Percentiles rank a stretch among this genome's conserved stretches.
Conservation (phyloP, 2,329 filamentous ascomycete species). For the Sporothrix inflata region DNA sequence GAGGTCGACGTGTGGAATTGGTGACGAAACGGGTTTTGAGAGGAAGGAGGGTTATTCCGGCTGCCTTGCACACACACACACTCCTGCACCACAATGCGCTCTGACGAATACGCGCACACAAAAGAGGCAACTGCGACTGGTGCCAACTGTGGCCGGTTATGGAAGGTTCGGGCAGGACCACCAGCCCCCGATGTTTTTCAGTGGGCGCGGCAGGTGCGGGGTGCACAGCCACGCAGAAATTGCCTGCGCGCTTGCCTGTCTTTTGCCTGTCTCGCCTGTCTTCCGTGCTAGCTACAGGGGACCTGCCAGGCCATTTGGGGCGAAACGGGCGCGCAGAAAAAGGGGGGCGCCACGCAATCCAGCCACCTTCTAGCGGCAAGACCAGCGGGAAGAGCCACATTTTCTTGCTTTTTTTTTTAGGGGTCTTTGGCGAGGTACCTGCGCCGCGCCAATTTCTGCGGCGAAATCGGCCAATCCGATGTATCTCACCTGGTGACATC, state of each 20-base stretch:
- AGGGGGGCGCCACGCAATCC: constrained; percentile 17
- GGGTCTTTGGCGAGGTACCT: constrained; percentile 10
- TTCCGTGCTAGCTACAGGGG: not conserved
- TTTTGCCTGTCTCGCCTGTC: not conserved
- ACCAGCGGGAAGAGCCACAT: constrained; percentile 14
- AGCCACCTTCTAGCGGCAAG: constrained; percentile 19
- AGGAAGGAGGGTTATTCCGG: constrained; percentile 28
- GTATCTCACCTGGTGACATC: constrained; percentile 14
- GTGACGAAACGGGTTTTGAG: constrained; percentile 5
- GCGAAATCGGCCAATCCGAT: not conserved
- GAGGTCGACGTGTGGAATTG: constrained; percentile 18
- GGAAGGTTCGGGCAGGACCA: constrained; percentile 17
- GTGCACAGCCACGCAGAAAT: constrained; percentile 27
- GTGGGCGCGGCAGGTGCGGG: constrained; percentile 25
- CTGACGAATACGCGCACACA: constrained; percentile 18
- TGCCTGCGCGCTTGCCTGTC: not conserved
- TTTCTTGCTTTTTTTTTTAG: constrained; percentile 16
- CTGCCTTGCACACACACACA: constrained; percentile 21
- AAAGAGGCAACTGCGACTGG: constrained; percentile 19
- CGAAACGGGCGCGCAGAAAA: not conserved
- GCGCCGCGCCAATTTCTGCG: not conserved
- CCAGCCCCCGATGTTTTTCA: constrained; percentile 16
- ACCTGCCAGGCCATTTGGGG: constrained; percentile 2
- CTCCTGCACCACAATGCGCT: constrained; percentile 14
- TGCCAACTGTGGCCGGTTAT: not conserved